Evolutionary conservation across 2,329 filamentous ascomycete species (phyloP), one percentile per base, ranked within the genome.

Genomic region (Arthroderma uncinatum): DNA sequence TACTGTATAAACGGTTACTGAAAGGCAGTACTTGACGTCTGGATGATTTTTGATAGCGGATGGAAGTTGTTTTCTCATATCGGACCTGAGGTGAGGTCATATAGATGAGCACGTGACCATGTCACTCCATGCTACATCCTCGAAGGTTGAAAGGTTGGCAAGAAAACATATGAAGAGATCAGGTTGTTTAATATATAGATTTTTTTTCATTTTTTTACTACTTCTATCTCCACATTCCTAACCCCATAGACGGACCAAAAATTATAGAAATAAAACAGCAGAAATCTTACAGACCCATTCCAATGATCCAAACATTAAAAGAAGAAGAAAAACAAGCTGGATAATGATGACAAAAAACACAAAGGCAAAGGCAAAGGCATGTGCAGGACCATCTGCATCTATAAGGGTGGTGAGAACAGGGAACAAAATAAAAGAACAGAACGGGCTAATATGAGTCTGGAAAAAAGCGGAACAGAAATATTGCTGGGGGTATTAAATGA

Each of bases 401-500:
- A 50, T 50, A 33, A 30, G 28, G 47, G 47, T 50, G 25, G 36
- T 40, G 33, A 16, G 33, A 54, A 54, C 19, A 54, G 16, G 16
- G 8, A 54, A 23, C 14, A 40, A 33, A n/a, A 9, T 9, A 23
- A 23, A 36, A 19, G 9, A 53, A 25, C 3, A 37, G n/a, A 39
- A 39, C 9, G 6, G 23, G 33, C 52, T 40, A 39, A 54, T 12
- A 25, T 25, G n/a, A 34, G 7, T 4, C 33, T 21, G 28, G 16
- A 40, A 28, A 19, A 40, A 34, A 21, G 30, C 16, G 36, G 23
- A 48, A 30, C 42, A 25, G 42, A 48, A 16, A 50, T 34, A 50
- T 50, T 30, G 47, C 28, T 50, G 25, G 47, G 47, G 47, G 47
- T 50, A 50, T 50, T 50, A 54, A 34, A 47, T 40, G 39, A 54